Evolutionary conservation across 2,329 filamentous ascomycete genomes (phyloP).

Genomic region (Kalmusia sp.): DNA sequence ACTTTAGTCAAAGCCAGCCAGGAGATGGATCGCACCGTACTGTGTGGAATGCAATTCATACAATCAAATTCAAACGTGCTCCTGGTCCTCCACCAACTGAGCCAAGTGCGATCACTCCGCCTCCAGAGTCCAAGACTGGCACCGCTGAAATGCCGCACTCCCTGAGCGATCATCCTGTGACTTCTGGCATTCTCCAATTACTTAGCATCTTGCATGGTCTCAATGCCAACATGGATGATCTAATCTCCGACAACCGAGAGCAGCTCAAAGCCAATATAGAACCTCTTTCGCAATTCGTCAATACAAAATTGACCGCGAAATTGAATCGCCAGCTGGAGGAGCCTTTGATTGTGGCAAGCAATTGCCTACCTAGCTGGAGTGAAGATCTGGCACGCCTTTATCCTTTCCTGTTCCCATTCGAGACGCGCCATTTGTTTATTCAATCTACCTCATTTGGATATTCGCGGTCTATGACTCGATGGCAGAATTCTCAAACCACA

Average conservation of each 20-base stretch:
- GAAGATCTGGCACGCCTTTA: slow-evolving; percentile 93
- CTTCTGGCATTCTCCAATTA: slow-evolving; percentile 84
- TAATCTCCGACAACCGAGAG: slow-evolving; percentile 79
- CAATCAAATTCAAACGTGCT: slow-evolving; percentile 89
- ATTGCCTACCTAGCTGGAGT: slow-evolving; percentile 93
- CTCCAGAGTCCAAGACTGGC: slow-evolving; percentile 59
- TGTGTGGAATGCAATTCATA: slow-evolving; percentile 89
- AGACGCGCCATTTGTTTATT: slow-evolving; percentile 94
- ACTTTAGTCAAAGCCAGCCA: slow-evolving; percentile 68
- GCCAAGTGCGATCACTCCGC: slow-evolving; percentile 66
- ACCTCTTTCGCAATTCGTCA: slow-evolving; percentile 92
- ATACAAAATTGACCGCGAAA: slow-evolving; percentile 97
- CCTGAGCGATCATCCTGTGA: slow-evolving; percentile 81
- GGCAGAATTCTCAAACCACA: slow-evolving; percentile 88
- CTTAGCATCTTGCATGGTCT: slow-evolving; percentile 91
- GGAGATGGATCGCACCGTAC: slow-evolving; percentile 75
- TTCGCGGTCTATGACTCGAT: slow-evolving; percentile 93
- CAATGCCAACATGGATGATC: slow-evolving; percentile 92
- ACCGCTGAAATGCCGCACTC: slow-evolving; percentile 76
- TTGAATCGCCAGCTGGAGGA: slow-evolving; percentile 96
- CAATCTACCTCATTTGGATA: slow-evolving; percentile 99
- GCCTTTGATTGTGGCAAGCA: slow-evolving; percentile 94
- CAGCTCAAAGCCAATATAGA: slow-evolving; percentile 76
- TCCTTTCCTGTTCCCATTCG: slow-evolving; percentile 97
- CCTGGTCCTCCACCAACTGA: slow-evolving; percentile 81